Conservation (phyloP, 2,329 filamentous ascomycete species). For the Nemania serpens region DNA sequence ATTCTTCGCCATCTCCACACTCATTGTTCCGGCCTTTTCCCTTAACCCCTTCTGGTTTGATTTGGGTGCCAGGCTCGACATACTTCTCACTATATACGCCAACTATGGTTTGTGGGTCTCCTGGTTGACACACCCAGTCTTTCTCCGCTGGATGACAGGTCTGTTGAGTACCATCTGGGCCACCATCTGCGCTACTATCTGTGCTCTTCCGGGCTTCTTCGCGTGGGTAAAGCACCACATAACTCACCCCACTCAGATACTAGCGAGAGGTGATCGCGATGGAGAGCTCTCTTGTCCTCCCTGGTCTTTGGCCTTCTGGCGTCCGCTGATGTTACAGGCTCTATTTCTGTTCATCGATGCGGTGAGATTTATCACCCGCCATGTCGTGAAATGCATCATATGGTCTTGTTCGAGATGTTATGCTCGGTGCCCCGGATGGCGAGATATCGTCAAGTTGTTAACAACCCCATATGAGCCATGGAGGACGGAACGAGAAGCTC, state of each 20-base stretch:
- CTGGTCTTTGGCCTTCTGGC: neutral
- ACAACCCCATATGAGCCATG: no score
- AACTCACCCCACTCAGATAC: no score
- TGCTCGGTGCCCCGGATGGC: neutral
- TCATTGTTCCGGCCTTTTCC: no score
- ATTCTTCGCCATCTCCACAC: no score
- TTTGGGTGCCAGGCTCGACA: no score
- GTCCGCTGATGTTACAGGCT: neutral
- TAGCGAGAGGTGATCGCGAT: no score
- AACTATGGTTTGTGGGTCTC: slow-evolving; percentile 5
- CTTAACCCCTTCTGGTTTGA: no score
- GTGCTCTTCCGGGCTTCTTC: no score
- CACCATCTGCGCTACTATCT: neutral
- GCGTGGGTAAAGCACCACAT: no score
- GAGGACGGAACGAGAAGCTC: no score
- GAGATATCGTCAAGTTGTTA: no score
- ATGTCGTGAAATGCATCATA: neutral
- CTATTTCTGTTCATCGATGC: neutral
- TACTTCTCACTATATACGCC: neutral
- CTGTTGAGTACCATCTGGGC: no score
- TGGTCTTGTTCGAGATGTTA: neutral
- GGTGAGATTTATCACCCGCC: neutral
- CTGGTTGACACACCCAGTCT: neutral
- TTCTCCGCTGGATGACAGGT: neutral
- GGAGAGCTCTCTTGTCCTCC: neutral